Percentiles rank a stretch among this genome's conserved stretches.
phyloP scores from a whole-genome alignment of 176 grass and related monocot genomes.

The Hordeum vulgare region MorexV3_pseudomolecules_assembly NC_058520.1:548380374-548380873 shows the following conservation, averaged over 20 bases:
- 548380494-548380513: background rate
- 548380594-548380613: conserved; percentile 25
- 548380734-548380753: conserved; percentile 9
- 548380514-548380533: background rate
- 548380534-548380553: conserved; percentile 40
- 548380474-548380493: conserved; percentile 18
- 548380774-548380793: background rate
- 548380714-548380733: conserved; percentile 20
- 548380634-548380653: conserved; percentile 91
- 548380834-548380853: background rate
- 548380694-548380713: conserved; percentile 61
- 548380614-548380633: conserved; percentile 4
- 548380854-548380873: background rate
- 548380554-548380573: conserved; percentile 50
- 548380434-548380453: background rate
- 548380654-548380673: conserved; percentile 87
- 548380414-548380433: background rate
- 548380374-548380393: too few relatives aligned
- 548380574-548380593: conserved; percentile 57
- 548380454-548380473: background rate
- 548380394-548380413: too few relatives aligned
- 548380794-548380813: background rate
- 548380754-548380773: background rate
- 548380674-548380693: conserved; percentile 93
- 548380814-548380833: background rate